Base-by-base conservation (phyloP, 176 grass and related monocot species). In the Carex littledalei region DNA sequence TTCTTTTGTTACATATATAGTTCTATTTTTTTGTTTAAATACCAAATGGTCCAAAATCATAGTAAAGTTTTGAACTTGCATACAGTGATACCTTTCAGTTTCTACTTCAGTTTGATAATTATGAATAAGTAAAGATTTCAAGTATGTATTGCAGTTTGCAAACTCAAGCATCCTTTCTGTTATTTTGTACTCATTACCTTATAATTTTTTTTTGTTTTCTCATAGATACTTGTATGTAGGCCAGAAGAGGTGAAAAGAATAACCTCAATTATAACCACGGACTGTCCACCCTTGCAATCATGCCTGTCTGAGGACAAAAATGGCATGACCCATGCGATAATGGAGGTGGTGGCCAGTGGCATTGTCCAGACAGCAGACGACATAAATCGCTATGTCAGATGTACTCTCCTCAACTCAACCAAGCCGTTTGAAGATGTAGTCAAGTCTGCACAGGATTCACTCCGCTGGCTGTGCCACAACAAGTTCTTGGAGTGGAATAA, bases 281-380 rank as follows among this genome's bases (percentile, higher is more conserved):
- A 89, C 62, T 98, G 92, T 45, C 75, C 89, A 77, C 91, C 91
- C 58, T 90, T 94, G 88, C 89, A 98, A 65, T 98, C 95, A 37
- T 98, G 95, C 83, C 86, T 98, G 45, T 98, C 95, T 43, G 95
- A 98, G 87, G 91, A 93, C 85, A 94, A 94, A 93, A 98, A 98
- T 89, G 95, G 95, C 66, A 98, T 98, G 95, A 98, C 88, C 90
- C 95, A 98, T 90, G 92, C 95, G 21, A 94, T 98, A 80, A 91
- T 98, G 95, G 95, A 98, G 79, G 95, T 98, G 86, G 95, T 98
- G 88, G 86, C 95, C 86, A 89, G 95, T 79, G 95, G 95, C 22
- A 93, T 94, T 64, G 95, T 98, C 53, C 95, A 98, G 91, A 98
- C 95, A 76, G 95, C 95, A 41, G 92, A 86, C 84, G 92, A 98